phyloP scores from a whole-genome alignment of 345 rosid species.

The Microthlaspi erraticum region DNA sequence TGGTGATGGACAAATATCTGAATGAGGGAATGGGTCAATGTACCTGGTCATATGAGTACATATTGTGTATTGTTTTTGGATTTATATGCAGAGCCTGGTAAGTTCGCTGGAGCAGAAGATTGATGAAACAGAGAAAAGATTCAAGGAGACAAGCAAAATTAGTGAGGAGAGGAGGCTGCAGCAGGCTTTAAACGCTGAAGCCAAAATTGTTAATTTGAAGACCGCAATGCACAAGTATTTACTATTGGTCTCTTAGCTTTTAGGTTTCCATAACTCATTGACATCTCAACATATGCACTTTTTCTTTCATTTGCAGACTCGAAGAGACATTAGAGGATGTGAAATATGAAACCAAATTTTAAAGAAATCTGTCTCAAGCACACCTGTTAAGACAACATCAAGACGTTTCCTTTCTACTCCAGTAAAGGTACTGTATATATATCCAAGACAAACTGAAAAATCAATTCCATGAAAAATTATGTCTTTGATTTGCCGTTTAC shows the following conservation, averaged over 20 bases:
- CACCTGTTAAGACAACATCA: conserved; percentile 50
- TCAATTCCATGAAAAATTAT: too few species aligned
- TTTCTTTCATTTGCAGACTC: conserved; percentile 64
- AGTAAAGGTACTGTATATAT: conserved; percentile 54
- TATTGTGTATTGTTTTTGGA: too few species aligned
- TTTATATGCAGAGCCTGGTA: conserved; percentile 61
- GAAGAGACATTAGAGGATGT: conserved; percentile 75
- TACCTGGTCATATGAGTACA: too few species aligned
- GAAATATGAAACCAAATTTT: conserved; percentile 78
- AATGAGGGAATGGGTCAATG: too few species aligned
- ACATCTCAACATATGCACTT: background rate
- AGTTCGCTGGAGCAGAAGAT: conserved; percentile 79
- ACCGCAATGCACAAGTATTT: conserved; percentile 83
- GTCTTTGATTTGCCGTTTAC: too few species aligned
- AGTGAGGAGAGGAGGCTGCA: conserved; percentile 92
- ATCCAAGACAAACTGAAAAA: background rate
- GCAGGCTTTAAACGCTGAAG: conserved; percentile 88
- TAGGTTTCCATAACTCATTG: conserved; percentile 16
- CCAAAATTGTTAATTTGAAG: conserved; percentile 79
- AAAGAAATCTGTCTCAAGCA: conserved; percentile 56
- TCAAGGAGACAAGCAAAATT: conserved; percentile 76
- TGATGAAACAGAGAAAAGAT: conserved; percentile 82
- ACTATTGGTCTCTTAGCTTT: conserved; percentile 26
- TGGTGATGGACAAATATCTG: too few species aligned
- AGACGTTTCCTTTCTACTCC: conserved; percentile 54